Conservation (phyloP, 352 stramenopile genomes). For the Phytophthora pini region DNA sequence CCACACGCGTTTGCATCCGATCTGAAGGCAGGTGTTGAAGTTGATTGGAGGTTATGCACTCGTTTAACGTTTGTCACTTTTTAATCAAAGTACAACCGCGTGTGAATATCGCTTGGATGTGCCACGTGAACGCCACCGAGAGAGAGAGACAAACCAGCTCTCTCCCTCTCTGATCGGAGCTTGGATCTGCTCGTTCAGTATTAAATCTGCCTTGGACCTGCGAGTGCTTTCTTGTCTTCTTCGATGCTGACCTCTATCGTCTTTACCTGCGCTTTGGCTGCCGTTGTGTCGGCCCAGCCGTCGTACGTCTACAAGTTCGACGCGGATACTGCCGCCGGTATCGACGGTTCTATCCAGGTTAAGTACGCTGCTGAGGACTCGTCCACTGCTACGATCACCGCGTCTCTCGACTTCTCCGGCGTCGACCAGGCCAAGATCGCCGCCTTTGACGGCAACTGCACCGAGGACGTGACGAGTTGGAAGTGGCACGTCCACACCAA, state of each 20-base stretch:
- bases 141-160: constrained; percentile 3
- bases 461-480: constrained; percentile 41
- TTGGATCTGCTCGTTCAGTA: constrained; percentile 5
- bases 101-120: constrained; percentile 4
- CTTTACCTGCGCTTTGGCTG: constrained; percentile 21
- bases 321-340: constrained; percentile 32
- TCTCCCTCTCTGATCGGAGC: neutral
- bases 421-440: constrained; percentile 33
- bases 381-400: constrained; percentile 41
- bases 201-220: constrained; percentile 2
- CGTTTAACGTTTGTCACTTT: constrained; percentile 15
- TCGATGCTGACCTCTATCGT: constrained; percentile 1
- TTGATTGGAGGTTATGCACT: constrained; percentile 10
- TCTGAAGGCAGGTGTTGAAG: constrained; percentile 12
- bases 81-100: constrained; percentile 2
- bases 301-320: constrained; percentile 56
- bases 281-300: constrained; percentile 24
- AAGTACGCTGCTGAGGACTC: constrained; percentile 42
- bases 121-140: neutral
- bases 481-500: constrained; percentile 71
- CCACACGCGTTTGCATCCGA: neutral
- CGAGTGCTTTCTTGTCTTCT: constrained; percentile 4
- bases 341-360: constrained; percentile 46
- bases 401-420: constrained; percentile 49
- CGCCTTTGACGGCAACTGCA: constrained; percentile 49